Evolutionary conservation across 805 yeast genomes (phyloP), one percentile per base, ranked within the genome.

Genomic region (Ogataea zsoltii): DNA sequence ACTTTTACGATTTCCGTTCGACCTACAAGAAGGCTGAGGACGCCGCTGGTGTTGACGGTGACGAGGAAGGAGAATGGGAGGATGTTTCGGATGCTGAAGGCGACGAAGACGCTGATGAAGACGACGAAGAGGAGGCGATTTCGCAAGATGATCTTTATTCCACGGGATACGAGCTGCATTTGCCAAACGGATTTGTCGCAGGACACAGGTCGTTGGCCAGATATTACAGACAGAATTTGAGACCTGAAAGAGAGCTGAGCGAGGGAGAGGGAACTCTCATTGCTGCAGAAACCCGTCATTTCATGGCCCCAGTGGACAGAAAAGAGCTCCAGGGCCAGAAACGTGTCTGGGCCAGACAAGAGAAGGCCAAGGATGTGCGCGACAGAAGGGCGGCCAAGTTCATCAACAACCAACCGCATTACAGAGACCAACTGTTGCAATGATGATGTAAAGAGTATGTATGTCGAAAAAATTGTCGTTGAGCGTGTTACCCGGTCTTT

Each of bases 381-480:
- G 70, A 75, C 67, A 66, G 70, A 70, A 60, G 68, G 67, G 86
- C 88, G 25, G 77, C 80, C 45, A 86, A 80, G 65, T 80, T 80
- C 62, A 71, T 82, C 63, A 94, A 92, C 67, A 77, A 81, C 74
- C 96, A 92, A 75, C 79, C 81, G 25, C 96, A 94, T 62, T 88
- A 67, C 72, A 77, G 96, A 62, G 96, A 89, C 62, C 83, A 80
- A 60, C 66, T 87, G 55, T 70, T 88, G 51, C 72, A 68, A 45
- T 68, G 51, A 34, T 7, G 11, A 29, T 7, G 15, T 10, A 9
- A 4, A 11, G 31, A 28, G n/a, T 13, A 10, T 10, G 13, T 10
- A 4, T 33, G 36, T 17, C 23, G 12, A 17, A 10, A 21, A 6
- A 21, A 6, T 21, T 21, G 25, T 21, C 25, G 25, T 9, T 5